Conservation (phyloP, 1,284 basidiomycete species). For the Malassezia yamatoensis region DNA sequence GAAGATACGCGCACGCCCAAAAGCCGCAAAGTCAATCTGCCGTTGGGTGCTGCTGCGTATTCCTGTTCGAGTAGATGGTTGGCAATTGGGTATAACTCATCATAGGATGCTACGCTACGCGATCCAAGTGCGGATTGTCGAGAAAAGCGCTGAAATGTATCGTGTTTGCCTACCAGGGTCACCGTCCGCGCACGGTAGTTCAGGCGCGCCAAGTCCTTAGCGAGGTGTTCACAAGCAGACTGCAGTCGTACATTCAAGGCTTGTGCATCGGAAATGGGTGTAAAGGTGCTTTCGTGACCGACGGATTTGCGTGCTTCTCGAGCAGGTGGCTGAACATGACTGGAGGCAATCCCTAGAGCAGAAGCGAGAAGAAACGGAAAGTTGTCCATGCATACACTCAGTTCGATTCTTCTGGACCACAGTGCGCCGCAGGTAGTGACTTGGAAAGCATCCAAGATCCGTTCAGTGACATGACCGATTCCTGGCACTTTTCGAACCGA, state of each 20-base stretch:
- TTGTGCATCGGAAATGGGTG: conserved; percentile 26
- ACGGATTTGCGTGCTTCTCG: conserved; percentile 38
- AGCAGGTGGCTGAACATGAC: conserved; percentile 31
- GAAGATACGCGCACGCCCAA: conserved; percentile 36
- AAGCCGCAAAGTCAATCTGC: conserved; percentile 24
- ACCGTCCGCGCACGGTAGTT: conserved; percentile 36
- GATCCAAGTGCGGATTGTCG: conserved; percentile 20
- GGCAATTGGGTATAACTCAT: conserved; percentile 32
- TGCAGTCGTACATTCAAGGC: conserved; percentile 25
- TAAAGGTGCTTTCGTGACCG: conserved; percentile 44
- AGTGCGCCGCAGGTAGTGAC: conserved; percentile 41
- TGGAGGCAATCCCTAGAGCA: conserved; percentile 35
- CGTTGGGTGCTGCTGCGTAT: conserved; percentile 14
- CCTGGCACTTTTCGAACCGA: conserved; percentile 42
- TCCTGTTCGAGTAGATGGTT: conserved; percentile 26
- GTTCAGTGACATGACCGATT: conserved; percentile 43
- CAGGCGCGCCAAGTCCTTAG: conserved; percentile 29
- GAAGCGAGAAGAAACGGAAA: conserved; percentile 36
- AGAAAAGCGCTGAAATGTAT: conserved; percentile 38
- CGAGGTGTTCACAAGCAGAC: conserved; percentile 29
- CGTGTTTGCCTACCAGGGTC: conserved; percentile 36
- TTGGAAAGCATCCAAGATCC: conserved; percentile 34
- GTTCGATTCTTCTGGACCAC: conserved; percentile 33
- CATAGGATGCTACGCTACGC: conserved; percentile 20
- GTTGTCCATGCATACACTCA: conserved; percentile 32